Conservation (phyloP, 2,329 filamentous ascomycete species). For the Colletotrichum aenigma region DNA sequence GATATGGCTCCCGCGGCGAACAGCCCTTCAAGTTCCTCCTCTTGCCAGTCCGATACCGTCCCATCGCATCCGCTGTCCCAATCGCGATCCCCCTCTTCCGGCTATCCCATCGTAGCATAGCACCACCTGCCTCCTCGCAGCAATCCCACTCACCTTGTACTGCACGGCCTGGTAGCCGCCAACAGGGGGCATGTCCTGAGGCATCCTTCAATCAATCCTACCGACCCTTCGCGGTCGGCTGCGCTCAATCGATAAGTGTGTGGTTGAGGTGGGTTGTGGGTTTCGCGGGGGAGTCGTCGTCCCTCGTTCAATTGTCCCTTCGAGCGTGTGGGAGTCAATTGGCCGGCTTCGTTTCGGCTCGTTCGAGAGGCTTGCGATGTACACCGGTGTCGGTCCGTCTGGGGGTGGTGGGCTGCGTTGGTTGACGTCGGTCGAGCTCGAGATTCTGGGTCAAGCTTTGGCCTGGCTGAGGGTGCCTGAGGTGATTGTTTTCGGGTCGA, state of each 20-base stretch:
- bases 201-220: slow-evolving; percentile 64
- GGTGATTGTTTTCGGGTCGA: slow-evolving; percentile 10
- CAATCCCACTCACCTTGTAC: slow-evolving; percentile 77
- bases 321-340: not conserved
- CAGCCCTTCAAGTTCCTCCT: rapidly evolving
- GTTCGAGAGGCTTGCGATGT: not conserved
- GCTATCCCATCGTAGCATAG: not conserved
- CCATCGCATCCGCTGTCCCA: not conserved
- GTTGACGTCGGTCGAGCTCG: slow-evolving; percentile 9
- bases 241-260: not conserved
- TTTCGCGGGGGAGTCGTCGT: not conserved
- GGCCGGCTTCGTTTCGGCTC: not conserved
- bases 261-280: not conserved
- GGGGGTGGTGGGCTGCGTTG: not conserved
- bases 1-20: rapidly evolving
- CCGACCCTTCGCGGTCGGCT: slow-evolving; percentile 18
- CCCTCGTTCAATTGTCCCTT: not conserved
- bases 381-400: not conserved
- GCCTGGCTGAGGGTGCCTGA: not conserved
- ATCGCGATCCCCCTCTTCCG: not conserved
- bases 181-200: slow-evolving; percentile 94
- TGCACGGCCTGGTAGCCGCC: slow-evolving; percentile 97
- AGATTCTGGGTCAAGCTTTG: slow-evolving; percentile 12
- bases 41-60: not conserved
- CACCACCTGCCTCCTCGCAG: not conserved